Base-by-base conservation (phyloP, 2,329 filamentous ascomycete species). In the Rutstroemia sp. region DNA sequence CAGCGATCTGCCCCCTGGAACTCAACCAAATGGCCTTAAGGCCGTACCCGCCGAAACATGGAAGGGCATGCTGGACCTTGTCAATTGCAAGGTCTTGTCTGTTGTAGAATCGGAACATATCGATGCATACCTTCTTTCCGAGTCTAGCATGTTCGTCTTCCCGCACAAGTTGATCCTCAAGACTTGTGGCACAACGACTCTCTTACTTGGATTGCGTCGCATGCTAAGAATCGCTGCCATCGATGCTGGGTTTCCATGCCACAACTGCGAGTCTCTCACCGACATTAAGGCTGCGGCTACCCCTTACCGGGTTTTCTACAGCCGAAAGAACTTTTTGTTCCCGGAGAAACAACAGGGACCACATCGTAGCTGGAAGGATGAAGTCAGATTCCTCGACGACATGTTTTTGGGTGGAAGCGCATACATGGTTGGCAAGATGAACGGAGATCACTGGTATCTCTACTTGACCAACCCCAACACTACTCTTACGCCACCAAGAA, bases 381-480 rank as follows among this genome's bases (percentile, higher is more conserved):
- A 99, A 72, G 92, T 97, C 68, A 87, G 86, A 67, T 95, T 87
- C 66, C 80, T 99, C 61, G 94, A 99, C 74, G 87, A 88, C 70
- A 89, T 92, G 73, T 96, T 99, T 70, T 79, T 88, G 60, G 87
- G 89, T 56, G 94, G 94, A 55, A 97, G 92, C 72, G 94, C 94
- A 51, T 99, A 99, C 73, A 96, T 97, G 92, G 95, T 99, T 63
- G 94, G 94, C 68, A 97, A 96, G 76, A 97, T 97, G 92, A 99
- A 99, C 66, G 92, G 94, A 57, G 94, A 99, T 72, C 94, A 99
- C 68, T 99, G 94, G 94, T 97, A 97, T 71, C 78, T 99, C 56
- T 99, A 99, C 75, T 86, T 97, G 67, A 97, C 94, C 12, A 89
- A 89, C 51, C 92, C 94, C 17, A 86, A 87, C 70, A 86, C 82